Conservation (phyloP, 129 eudicot genomes). For the Scalesia atractyloides region DNA sequence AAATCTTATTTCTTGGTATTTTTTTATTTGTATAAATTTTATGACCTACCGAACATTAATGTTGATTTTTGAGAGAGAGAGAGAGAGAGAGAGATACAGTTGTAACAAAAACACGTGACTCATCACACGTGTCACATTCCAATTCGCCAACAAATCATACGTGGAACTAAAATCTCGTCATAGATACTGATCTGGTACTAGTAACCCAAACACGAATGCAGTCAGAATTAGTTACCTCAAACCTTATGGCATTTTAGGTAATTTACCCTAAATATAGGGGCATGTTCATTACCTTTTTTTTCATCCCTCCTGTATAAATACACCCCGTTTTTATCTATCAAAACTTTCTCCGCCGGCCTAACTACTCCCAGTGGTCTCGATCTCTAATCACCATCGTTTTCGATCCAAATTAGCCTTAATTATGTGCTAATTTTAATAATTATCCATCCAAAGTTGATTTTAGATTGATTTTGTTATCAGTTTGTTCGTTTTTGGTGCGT, state of each 20-base stretch:
- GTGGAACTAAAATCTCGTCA: slow-evolving; percentile 42
- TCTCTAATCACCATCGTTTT: not conserved
- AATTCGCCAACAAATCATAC: slow-evolving; percentile 20
- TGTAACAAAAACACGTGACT: slow-evolving; percentile 25
- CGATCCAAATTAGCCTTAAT: slow-evolving; percentile 15
- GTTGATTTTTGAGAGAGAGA: not conserved
- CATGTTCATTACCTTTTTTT: not conserved
- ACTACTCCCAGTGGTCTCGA: not conserved
- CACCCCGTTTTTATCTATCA: slow-evolving; percentile 8
- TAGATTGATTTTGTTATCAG: slow-evolving; percentile 11
- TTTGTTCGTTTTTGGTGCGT: slow-evolving; percentile 18
- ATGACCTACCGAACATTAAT: not conserved
- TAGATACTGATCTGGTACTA: slow-evolving; percentile 32
- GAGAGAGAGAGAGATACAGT: not conserved
- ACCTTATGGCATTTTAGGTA: slow-evolving; percentile 42
- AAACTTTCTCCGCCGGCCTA: slow-evolving; percentile 62
- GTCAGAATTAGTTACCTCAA: slow-evolving; percentile 34
- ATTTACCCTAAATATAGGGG: slow-evolving; percentile 32
- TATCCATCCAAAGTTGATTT: slow-evolving; percentile 17
- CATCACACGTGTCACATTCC: slow-evolving; percentile 1
- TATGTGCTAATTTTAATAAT: slow-evolving; percentile 23
- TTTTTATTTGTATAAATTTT: not conserved
- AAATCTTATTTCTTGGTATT: not conserved
- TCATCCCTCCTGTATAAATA: slow-evolving; percentile 18
- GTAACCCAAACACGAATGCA: slow-evolving; percentile 6